phyloP scores from a whole-genome alignment of 345 rosid species.

The Gossypium australe region DNA sequence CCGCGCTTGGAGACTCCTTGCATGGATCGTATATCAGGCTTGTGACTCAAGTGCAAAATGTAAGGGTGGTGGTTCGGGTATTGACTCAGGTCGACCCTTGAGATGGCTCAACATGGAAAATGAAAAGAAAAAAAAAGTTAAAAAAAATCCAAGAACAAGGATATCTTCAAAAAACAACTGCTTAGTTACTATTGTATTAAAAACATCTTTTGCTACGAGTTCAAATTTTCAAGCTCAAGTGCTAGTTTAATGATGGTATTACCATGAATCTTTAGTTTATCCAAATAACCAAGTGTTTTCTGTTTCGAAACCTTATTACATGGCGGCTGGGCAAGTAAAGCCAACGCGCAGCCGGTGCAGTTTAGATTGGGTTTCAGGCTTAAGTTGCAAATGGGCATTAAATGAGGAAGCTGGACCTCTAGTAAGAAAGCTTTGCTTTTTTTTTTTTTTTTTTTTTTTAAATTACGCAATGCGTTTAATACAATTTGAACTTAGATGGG shows the following conservation, averaged over 20 bases:
- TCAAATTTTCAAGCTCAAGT: neutral
- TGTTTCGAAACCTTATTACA: neutral
- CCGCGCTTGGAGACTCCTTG: conserved; percentile 77
- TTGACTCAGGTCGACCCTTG: conserved; percentile 85
- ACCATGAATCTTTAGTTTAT: neutral
- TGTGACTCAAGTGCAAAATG: conserved; percentile 23
- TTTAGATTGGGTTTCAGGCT: no score
- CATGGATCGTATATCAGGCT: conserved; percentile 26
- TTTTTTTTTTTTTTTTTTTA: conserved; percentile 29
- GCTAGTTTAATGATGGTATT: no score
- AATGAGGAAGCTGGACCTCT: conserved; percentile 33
- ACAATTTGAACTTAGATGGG: neutral
- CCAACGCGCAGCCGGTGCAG: neutral
- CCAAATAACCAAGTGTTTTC: neutral
- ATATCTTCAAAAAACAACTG: neutral
- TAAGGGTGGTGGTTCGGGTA: conserved; percentile 99
- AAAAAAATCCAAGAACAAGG: neutral
- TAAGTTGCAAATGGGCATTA: conserved; percentile 17
- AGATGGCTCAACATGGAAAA: conserved; percentile 10
- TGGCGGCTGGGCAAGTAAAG: neutral
- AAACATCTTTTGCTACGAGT: neutral
- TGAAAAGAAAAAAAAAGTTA: neutral
- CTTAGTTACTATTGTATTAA: conserved; percentile 3
- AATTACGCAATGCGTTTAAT: conserved; percentile 5
- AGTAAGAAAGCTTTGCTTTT: conserved; percentile 17